These are phyloP conservation scores for Mucor velutinosus DNA, from an alignment of 371 early-diverging fungal genomes.

Conservation along the genomic window DNA sequence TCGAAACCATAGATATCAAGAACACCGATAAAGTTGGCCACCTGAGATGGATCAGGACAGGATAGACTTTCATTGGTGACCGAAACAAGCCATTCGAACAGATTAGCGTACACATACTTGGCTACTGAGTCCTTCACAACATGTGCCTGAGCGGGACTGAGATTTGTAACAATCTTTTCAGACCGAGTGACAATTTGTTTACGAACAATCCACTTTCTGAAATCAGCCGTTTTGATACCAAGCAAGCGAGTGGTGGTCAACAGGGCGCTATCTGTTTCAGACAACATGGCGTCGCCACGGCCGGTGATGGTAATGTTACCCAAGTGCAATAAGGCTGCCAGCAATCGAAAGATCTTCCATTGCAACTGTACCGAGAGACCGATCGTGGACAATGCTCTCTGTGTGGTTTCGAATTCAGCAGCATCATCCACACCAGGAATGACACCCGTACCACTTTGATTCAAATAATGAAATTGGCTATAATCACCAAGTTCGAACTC, in stretches of 20 bases:
- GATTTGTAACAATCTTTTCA: slow-evolving; percentile 85
- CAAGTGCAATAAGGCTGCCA: slow-evolving; percentile 89
- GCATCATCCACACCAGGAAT: slow-evolving; percentile 91
- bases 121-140: slow-evolving; percentile 91
- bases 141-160: slow-evolving; percentile 77
- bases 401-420: slow-evolving; percentile 87
- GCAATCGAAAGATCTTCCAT: slow-evolving; percentile 85
- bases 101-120: slow-evolving; percentile 88
- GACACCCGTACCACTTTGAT: slow-evolving; percentile 79
- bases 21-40: slow-evolving; percentile 87
- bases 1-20: slow-evolving; percentile 97
- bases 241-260: slow-evolving; percentile 68
- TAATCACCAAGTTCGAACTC: slow-evolving; percentile 75
- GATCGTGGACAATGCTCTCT: slow-evolving; percentile 82
- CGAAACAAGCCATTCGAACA: slow-evolving; percentile 94
- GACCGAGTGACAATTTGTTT: slow-evolving; percentile 87
- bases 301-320: slow-evolving; percentile 89
- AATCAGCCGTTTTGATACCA: slow-evolving; percentile 71
- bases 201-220: slow-evolving; percentile 91
- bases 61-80: slow-evolving; percentile 80
- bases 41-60: slow-evolving; percentile 46
- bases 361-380: slow-evolving; percentile 88
- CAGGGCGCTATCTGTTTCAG: slow-evolving; percentile 76
- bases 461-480: slow-evolving; percentile 80
- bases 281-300: slow-evolving; percentile 70